Evolutionary conservation across 108 stramenopile genomes (phyloP).

Genomic region (Skeletonema costatum): DNA sequence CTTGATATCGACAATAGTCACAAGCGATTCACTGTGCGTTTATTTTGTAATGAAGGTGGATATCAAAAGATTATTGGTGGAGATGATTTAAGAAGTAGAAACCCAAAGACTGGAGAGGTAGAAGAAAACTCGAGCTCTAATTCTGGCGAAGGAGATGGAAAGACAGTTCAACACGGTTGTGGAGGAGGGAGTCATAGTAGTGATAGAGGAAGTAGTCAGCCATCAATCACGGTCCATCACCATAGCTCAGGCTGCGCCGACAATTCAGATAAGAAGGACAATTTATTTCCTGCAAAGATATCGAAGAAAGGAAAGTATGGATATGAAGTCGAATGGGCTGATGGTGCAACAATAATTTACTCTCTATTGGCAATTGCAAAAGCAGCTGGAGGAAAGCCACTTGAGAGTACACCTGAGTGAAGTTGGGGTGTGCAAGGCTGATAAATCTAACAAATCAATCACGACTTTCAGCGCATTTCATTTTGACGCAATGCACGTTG

Average conservation of each 20-base stretch:
- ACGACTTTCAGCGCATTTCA: not conserved
- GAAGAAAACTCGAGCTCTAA: conserved; percentile 3
- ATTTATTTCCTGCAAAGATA: conserved; percentile 58
- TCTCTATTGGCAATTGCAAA: conserved; percentile 65
- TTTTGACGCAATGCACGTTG: no score
- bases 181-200: not conserved
- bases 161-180: conserved; percentile 4
- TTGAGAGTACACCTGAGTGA: not conserved
- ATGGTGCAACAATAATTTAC: conserved; percentile 85
- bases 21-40: conserved; percentile 52
- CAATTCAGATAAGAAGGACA: conserved; percentile 7
- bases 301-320: conserved; percentile 84
- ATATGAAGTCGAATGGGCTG: conserved; percentile 83
- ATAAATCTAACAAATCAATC: not conserved
- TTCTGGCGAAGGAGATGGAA: conserved; percentile 4
- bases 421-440: no score
- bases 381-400: conserved; percentile 69
- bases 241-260: conserved; percentile 20
- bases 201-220: conserved; percentile 12
- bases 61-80: conserved; percentile 60
- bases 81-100: conserved; percentile 53
- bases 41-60: conserved; percentile 82
- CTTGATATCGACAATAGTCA: conserved; percentile 53
- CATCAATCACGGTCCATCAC: conserved; percentile 34
- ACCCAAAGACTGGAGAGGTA: conserved; percentile 78